Evolutionary conservation across 352 stramenopile species (phyloP), one percentile per base, ranked within the genome.

Genomic region (Bremia lactucae): DNA sequence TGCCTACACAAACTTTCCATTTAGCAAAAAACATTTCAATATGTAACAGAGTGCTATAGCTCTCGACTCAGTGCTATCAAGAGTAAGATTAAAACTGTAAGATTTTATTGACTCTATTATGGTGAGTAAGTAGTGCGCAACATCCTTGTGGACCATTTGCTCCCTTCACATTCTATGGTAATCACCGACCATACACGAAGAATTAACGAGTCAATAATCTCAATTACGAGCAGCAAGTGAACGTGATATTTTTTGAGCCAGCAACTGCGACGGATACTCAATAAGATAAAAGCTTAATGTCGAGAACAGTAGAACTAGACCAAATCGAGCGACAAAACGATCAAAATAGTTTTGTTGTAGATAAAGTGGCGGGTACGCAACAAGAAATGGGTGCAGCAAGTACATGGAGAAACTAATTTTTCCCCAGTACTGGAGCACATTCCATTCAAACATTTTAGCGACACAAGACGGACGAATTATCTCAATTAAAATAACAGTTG

Each of bases 331-430:
- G n/a, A 62, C 59, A 13, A 66, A 52, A 21, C 52, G 50, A 23
- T 72, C 48, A 22, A 61, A 62, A 29, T 58, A 65, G 6, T 49
- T 56, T 36, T 62, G 42, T 28, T 59, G 58, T 25, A 53, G 19
- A 10, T 53, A 51, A 10, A 46, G 31, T 4, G 34, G 22, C 39
- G 40, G 34, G 13, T 64, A 44, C 22, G 52, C 22, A 20, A 72
- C 37, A 2, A 59, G 20, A 11, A 59, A 59, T 15, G 51, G 50
- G 18, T 59, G 51, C 13, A 59, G 44, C 31, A 55, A 23, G 8
- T 59, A 59, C 13, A 59, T 39, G 0, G 51, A 59, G 26, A 59
- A 59, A 24, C 51, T 33, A 28, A 59, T 50, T 21, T 59, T 55
- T 6, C 51, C 51, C 51, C 51, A 59, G 38, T 50, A 55, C 2